phyloP scores from a whole-genome alignment of 495 filamentous ascomycete genomes.

The Aeminium ludgeri region DNA sequence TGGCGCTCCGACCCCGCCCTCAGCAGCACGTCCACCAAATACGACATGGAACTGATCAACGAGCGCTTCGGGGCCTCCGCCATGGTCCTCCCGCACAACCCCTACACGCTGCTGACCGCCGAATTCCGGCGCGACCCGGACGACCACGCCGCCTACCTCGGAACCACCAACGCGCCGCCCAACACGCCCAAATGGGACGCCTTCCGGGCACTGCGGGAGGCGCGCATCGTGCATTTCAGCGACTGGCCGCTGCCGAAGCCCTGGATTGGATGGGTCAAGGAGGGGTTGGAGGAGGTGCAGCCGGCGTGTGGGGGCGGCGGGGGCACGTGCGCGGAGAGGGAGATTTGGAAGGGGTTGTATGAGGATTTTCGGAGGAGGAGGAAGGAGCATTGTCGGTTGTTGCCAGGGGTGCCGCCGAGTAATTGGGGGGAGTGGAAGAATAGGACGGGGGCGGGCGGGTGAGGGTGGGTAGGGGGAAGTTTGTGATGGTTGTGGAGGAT shows the following conservation, averaged over 20 bases:
- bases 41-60: constrained; percentile 48
- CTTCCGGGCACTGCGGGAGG: constrained; percentile 41
- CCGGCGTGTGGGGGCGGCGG: constrained; percentile 38
- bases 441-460: neutral
- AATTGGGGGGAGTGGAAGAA: constrained; percentile 12
- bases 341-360: constrained; percentile 57
- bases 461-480: too few relatives aligned
- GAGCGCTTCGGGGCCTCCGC: constrained; percentile 47
- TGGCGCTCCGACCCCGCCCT: constrained; percentile 12
- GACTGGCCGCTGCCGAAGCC: constrained; percentile 73
- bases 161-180: constrained; percentile 28
- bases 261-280: constrained; percentile 47
- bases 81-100: constrained; percentile 57
- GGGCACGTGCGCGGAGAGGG: constrained; percentile 41
- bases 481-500: too few relatives aligned
- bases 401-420: constrained; percentile 24
- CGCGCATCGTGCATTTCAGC: constrained; percentile 64
- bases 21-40: constrained; percentile 7
- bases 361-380: constrained; percentile 45
- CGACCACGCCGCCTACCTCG: constrained; percentile 45
- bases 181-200: constrained; percentile 47
- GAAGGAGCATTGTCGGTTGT: constrained; percentile 29
- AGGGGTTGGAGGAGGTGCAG: constrained; percentile 37
- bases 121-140: constrained; percentile 52
- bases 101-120: constrained; percentile 50